Percentiles rank a stretch among this genome's conserved stretches.
phyloP scores from a whole-genome alignment of 164 flowering plant genomes.

The Hamamelis virginiana region DNA sequence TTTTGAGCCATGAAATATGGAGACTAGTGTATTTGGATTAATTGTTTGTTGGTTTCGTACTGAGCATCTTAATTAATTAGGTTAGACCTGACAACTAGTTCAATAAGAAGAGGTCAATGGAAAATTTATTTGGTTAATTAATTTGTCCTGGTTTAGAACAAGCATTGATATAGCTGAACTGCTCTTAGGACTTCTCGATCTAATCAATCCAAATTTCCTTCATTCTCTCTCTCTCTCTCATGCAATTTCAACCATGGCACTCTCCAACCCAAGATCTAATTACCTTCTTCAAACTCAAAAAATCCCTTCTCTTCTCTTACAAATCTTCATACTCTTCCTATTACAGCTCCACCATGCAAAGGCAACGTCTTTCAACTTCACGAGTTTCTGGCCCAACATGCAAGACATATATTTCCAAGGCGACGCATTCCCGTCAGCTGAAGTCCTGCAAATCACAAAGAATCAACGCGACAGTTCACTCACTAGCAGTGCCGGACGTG shows the following conservation, averaged over 20 bases:
- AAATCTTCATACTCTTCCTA: conserved; percentile 3
- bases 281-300: conserved; percentile 1
- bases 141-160: no score
- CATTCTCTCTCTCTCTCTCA: background rate
- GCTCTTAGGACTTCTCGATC: background rate
- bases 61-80: no score
- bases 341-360: conserved; percentile 6
- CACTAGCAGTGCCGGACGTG: conserved; percentile 25
- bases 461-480: conserved; percentile 8
- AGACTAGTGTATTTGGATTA: no score
- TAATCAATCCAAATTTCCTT: background rate
- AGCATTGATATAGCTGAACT: conserved; percentile 5
- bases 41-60: no score
- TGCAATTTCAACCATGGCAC: conserved; percentile 6
- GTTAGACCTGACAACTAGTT: no score
- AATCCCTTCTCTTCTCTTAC: background rate
- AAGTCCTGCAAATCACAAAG: conserved; percentile 20
- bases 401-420: conserved; percentile 15
- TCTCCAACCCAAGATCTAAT: conserved; percentile 5
- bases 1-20: no score
- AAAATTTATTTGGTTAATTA: no score
- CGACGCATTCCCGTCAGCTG: conserved; percentile 14
- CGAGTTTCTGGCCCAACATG: conserved; percentile 23
- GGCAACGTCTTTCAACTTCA: conserved; percentile 23
- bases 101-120: no score